phyloP scores from a whole-genome alignment of 148 eudicot species.

The Cornus kousa region DNA sequence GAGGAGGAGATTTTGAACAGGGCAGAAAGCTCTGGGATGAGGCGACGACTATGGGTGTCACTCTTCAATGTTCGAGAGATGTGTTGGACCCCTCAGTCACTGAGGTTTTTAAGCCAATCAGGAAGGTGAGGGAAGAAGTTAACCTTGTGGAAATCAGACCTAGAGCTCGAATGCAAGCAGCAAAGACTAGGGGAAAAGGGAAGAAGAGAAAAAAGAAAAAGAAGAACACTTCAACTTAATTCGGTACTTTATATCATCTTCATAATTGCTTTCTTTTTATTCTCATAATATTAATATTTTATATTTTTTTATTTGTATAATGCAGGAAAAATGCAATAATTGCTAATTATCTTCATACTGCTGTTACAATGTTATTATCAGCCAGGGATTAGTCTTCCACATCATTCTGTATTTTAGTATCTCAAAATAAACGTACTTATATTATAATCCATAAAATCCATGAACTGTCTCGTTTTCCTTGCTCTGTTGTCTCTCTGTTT shows the following conservation, averaged over 20 bases:
- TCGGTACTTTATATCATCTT: neutral
- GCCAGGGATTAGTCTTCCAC: constrained; percentile 1
- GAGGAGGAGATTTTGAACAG: constrained; percentile 46
- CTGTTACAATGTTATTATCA: neutral
- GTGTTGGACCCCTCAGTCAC: constrained; percentile 54
- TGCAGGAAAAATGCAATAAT: neutral
- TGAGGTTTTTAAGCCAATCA: constrained; percentile 42
- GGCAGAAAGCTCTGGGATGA: constrained; percentile 64
- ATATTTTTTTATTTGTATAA: neutral
- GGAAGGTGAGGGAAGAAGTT: constrained; percentile 29
- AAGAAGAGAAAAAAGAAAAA: constrained; percentile 23
- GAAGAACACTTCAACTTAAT: constrained; percentile 7
- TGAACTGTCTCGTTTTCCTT: no score
- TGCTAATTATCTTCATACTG: neutral
- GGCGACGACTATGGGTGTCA: constrained; percentile 44
- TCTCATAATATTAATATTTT: neutral
- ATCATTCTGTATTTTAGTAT: neutral
- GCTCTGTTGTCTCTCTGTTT: no score
- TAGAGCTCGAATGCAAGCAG: constrained; percentile 9
- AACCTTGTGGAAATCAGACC: constrained; percentile 8
- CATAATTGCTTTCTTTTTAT: neutral
- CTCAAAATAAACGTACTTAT: neutral
- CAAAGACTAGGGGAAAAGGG: constrained; percentile 19
- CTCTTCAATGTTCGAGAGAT: constrained; percentile 41
- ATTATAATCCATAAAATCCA: no score